Evolutionary conservation across 2,329 filamentous ascomycete genomes (phyloP), one percentile per base, ranked within the genome.

Genomic region (Arthroderma sp.): DNA sequence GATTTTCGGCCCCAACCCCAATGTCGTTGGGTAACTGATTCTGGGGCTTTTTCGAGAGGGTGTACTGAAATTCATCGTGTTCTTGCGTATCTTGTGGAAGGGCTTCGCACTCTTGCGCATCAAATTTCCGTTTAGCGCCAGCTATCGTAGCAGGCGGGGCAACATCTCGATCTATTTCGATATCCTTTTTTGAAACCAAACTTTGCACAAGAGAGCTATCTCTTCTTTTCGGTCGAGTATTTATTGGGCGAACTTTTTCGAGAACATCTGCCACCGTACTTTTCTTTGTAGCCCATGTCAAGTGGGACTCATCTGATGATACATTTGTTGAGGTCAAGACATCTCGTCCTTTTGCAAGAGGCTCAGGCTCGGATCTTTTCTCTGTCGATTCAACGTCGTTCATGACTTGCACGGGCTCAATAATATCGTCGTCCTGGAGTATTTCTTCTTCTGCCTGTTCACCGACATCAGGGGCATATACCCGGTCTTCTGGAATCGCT

Each of bases 401-500:
- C n/a, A 51, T 51, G 4, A 15, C 2, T 28, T 25, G 41, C 6
- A 51, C 13, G 7, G 25, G 25, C 17, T n/a, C 47, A n/a, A 51
- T 33, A 13, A 2, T 25, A 35, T 17, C 47, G 13, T 51, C 47
- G 6, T 11, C 17, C 25, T 33, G 47, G 6, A 19, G 7, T 21
- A 31, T 25, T 17, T 31, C 47, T 7, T 51, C 28, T 17, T 51
- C 47, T 19, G 6, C 13, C 47, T 19, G 15, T 51, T 33, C 25
- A 31, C n/a, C n/a, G 2, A 23, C 11, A 38, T 54, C 35, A 81
- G 71, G 21, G 81, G 81, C 63, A 77, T 83, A 59, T 70, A 73
- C 66, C 82, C 83, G 8, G 65, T 79, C 77, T 67, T 85, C 82
- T 2, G 74, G 63, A 54, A 85, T 85, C 2, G 77, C 78, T 7